Conservation (phyloP, 1,284 basidiomycete species). For the Sporisorium reilianum region DNA sequence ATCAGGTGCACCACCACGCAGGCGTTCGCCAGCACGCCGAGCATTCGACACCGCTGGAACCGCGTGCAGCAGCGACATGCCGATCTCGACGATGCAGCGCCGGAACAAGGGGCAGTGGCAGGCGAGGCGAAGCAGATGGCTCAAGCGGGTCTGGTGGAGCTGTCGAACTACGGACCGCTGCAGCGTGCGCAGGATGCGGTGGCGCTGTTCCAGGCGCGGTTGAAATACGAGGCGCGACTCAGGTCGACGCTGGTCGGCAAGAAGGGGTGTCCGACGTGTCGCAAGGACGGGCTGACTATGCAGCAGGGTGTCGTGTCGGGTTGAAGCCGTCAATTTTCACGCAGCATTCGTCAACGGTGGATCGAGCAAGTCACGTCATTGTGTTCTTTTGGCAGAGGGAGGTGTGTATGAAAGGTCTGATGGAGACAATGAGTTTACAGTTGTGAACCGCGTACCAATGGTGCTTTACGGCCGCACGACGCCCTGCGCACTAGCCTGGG, state of each 20-base stretch:
- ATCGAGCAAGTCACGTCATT: not conserved
- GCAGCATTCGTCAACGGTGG: not conserved
- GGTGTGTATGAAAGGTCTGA: not conserved
- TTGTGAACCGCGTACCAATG: too few species aligned
- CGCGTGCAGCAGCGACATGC: slow-evolving; percentile 7
- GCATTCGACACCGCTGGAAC: slow-evolving; percentile 31
- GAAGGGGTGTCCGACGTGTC: slow-evolving; percentile 42
- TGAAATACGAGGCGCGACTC: slow-evolving; percentile 47
- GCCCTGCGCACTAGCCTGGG: slow-evolving; percentile 17
- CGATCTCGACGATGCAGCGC: not conserved
- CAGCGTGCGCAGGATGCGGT: slow-evolving; percentile 24
- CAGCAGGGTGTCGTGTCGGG: not conserved
- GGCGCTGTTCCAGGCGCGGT: slow-evolving; percentile 27
- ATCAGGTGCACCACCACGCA: slow-evolving; percentile 36
- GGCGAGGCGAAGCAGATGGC: slow-evolving; percentile 12
- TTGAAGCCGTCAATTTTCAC: not conserved
- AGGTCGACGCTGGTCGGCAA: slow-evolving; percentile 30
- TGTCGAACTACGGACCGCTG: slow-evolving; percentile 38
- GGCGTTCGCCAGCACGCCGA: slow-evolving; percentile 29
- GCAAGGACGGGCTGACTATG: slow-evolving; percentile 21
- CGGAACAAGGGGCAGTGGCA: not conserved
- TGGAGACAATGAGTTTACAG: not conserved
- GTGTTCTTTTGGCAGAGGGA: not conserved
- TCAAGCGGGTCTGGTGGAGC: slow-evolving; percentile 7
- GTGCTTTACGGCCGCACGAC: slow-evolving; percentile 5